Evolutionary conservation across 169 alveolate species (phyloP), one percentile per base, ranked within the genome.

Genomic region (Eimeria tenella): DNA sequence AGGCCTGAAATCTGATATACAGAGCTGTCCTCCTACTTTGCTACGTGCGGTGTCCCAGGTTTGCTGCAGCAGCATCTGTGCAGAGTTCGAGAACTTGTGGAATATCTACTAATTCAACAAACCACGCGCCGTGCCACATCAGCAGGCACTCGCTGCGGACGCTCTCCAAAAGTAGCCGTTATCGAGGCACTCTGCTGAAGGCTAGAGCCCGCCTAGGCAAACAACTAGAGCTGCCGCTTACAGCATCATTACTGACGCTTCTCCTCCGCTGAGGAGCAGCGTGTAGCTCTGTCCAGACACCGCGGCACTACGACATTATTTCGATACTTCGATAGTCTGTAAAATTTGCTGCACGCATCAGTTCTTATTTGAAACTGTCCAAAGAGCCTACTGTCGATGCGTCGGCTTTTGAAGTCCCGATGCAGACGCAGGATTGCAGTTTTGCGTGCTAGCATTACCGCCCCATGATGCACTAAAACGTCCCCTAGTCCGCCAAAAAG

Each of bases 61-160:
- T 19, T 89, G 94, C 89, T 89, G 94, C 89, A 89, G 94, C 94
- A 89, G 94, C 89, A 63, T 89, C n/a, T 89, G 94, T 83, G 89
- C 89, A 70, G 94, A 89, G 68, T 89, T 89, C 70, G 94, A 89
- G 89, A 50, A 49, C 19, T 83, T 74, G 53, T 89, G 94, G 94
- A 83, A 31, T 8, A 74, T 89, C 81, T 58, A 42, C 52, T 89
- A n/a, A 73, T 42, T 21, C 71, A 55, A 50, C 23, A n/a, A 21
- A 31, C 17, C 50, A 73, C 60, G 83, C 31, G 83, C 42, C 42
- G 42, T 31, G 42, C 42, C 42, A 31, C 42, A 31, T 31, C 42
- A 31, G 42, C 42, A 31, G 42, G 42, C 42, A 31, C 42, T 31
- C 42, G 42, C 42, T 31, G 42, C 42, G 42, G 42, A 31, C 42